These are phyloP conservation scores for Vanderwaltozyma tropicalis DNA, from an alignment of 805 yeast genomes.

Conservation along the genomic window DNA sequence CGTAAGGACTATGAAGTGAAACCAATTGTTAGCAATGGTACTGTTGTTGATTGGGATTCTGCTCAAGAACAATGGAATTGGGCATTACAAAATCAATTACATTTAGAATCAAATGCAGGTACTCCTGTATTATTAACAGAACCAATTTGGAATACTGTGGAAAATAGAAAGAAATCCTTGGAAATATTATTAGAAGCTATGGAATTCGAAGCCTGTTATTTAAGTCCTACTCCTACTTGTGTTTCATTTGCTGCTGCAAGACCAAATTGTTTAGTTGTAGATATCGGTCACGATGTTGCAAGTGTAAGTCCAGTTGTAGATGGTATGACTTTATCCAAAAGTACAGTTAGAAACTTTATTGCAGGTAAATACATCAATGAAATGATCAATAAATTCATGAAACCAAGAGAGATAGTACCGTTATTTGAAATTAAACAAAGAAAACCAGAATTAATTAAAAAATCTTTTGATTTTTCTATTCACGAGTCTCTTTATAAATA, in stretches of 20 bases:
- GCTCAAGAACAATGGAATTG: constrained; percentile 64
- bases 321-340: constrained; percentile 64
- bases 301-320: constrained; percentile 77
- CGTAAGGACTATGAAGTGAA: constrained; percentile 41
- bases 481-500: constrained; percentile 46
- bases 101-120: constrained; percentile 33
- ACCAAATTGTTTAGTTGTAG: constrained; percentile 78
- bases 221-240: constrained; percentile 79
- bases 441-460: constrained; percentile 23
- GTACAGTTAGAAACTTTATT: constrained; percentile 58
- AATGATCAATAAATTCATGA: constrained; percentile 21
- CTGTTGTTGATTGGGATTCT: constrained; percentile 77
- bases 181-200: constrained; percentile 62
- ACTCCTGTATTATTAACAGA: constrained; percentile 72
- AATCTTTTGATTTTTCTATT: constrained; percentile 17
- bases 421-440: constrained; percentile 25
- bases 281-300: constrained; percentile 68
- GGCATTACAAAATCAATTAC: constrained; percentile 42
- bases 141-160: constrained; percentile 71
- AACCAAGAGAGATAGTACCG: constrained; percentile 28
- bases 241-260: constrained; percentile 82
- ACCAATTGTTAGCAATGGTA: constrained; percentile 49
- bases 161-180: constrained; percentile 56
- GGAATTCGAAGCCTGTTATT: constrained; percentile 68
- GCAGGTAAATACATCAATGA: constrained; percentile 54